Percentiles rank a stretch among this genome's conserved stretches.
These are phyloP conservation scores for Saccharum officinarum DNA, from an alignment of 176 grass and related monocot genomes.

Conservation along the genomic window DNA sequence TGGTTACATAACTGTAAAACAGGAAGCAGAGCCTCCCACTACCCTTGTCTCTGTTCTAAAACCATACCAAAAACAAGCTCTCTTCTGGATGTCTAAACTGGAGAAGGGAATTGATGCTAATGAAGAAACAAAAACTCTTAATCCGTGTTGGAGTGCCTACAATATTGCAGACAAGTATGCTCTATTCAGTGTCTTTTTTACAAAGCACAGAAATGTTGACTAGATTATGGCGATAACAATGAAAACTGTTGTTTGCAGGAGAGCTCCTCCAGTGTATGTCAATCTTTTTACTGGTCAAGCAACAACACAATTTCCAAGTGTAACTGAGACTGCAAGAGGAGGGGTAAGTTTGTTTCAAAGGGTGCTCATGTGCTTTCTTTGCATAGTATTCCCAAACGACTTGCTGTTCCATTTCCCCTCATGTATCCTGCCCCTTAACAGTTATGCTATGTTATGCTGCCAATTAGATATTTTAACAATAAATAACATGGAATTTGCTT, in stretches of 20 bases:
- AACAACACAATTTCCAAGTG: constrained; percentile 71
- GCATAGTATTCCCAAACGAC: not conserved
- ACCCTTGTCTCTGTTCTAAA: constrained; percentile 70
- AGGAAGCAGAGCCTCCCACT: constrained; percentile 81
- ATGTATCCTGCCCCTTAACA: not conserved
- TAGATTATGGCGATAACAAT: not conserved
- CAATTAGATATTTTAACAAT: not conserved
- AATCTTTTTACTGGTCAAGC: constrained; percentile 89
- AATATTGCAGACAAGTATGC: constrained; percentile 75
- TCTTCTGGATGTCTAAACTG: constrained; percentile 90
- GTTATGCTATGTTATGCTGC: not conserved
- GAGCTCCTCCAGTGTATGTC: constrained; percentile 67
- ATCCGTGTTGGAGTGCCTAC: constrained; percentile 87
- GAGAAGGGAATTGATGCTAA: constrained; percentile 64
- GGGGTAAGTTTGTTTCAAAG: constrained; percentile 64
- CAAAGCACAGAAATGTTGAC: not conserved
- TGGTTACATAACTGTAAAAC: not conserved
- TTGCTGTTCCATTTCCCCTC: not conserved
- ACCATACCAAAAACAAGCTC: constrained; percentile 91
- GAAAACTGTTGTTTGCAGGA: constrained; percentile 45
- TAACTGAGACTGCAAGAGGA: constrained; percentile 60
- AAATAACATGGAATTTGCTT: not conserved
- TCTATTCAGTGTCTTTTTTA: not conserved
- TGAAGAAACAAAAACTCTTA: constrained; percentile 56
- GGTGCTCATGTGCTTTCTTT: constrained; percentile 29